phyloP scores from a whole-genome alignment of 805 yeast species.

The Pichia deserticola region DNA sequence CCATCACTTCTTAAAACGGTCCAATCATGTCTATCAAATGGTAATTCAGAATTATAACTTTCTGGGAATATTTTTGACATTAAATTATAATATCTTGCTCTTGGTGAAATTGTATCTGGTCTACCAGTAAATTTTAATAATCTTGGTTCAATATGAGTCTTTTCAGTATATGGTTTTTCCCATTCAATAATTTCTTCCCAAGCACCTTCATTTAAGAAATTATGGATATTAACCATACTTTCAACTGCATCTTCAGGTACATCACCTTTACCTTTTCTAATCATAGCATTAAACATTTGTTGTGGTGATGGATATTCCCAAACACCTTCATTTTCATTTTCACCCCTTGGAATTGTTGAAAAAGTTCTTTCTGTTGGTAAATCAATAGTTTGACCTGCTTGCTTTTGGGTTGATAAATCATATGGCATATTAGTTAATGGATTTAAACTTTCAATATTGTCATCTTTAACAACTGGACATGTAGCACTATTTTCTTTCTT shows the following conservation, averaged over 20 bases:
- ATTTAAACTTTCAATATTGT: constrained; percentile 41
- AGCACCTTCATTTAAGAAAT: constrained; percentile 93
- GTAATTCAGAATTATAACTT: constrained; percentile 68
- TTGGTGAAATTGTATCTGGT: constrained; percentile 80
- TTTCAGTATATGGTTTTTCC: constrained; percentile 67
- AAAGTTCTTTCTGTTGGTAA: constrained; percentile 79
- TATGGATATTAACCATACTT: constrained; percentile 94
- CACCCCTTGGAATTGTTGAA: constrained; percentile 85
- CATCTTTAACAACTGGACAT: constrained; percentile 29
- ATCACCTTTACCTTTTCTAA: constrained; percentile 86
- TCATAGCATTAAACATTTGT: constrained; percentile 98
- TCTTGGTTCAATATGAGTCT: constrained; percentile 59
- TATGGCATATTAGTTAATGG: constrained; percentile 89
- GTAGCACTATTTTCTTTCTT: neutral
- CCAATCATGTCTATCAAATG: constrained; percentile 99
- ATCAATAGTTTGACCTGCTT: constrained; percentile 72
- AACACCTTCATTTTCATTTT: constrained; percentile 51
- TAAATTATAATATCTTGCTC: constrained; percentile 63
- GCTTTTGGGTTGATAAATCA: constrained; percentile 52
- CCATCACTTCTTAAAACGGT: constrained; percentile 69
- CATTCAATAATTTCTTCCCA: constrained; percentile 92
- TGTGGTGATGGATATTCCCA: constrained; percentile 99
- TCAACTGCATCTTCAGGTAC: constrained; percentile 94
- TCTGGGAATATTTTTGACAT: constrained; percentile 68
- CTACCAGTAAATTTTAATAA: constrained; percentile 83